phyloP scores from a whole-genome alignment of 2,329 filamentous ascomycete genomes.

The Cylindrodendrum hubeiense region DNA sequence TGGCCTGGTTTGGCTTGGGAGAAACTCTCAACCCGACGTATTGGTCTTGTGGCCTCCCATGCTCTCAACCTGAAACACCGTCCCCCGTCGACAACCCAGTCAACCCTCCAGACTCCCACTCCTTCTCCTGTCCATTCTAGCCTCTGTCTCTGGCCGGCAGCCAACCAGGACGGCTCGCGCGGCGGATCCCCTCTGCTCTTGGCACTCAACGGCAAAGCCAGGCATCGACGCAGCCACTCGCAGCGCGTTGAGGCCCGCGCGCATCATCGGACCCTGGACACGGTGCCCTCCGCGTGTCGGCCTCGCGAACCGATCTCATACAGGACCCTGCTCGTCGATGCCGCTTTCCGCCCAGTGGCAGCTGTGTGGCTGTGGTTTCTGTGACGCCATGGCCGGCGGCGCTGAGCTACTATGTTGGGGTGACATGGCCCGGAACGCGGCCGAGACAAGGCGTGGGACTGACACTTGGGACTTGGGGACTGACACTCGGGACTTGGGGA shows the following conservation, averaged over 20 bases:
- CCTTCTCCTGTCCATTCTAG: not conserved
- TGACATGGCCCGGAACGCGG: constrained; percentile 9
- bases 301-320: constrained; percentile 40
- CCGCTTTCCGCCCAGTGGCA: not conserved
- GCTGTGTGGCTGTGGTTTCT: not conserved
- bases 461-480: not conserved
- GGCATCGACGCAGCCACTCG: not conserved
- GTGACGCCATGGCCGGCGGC: not conserved
- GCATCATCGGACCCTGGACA: not conserved
- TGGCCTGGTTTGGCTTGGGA: not conserved
- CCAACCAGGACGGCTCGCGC: not conserved
- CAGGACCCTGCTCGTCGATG: constrained; percentile 11
- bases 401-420: not conserved
- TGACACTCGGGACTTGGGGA: not conserved
- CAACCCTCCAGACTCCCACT: not conserved
- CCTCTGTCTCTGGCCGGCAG: not conserved
- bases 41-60: constrained; percentile 12
- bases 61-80: constrained; percentile 43
- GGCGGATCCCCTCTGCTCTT: not conserved
- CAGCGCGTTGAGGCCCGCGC: not conserved
- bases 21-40: not conserved
- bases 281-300: constrained; percentile 21
- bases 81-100: constrained; percentile 32
- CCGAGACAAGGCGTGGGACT: constrained; percentile 9
- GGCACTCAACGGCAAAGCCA: not conserved